A percentile compares a stretch with the other conserved stretches of the same genome.
Conservation (phyloP, 1,284 basidiomycete genomes). For the Cystobasidium slooffiae region DNA sequence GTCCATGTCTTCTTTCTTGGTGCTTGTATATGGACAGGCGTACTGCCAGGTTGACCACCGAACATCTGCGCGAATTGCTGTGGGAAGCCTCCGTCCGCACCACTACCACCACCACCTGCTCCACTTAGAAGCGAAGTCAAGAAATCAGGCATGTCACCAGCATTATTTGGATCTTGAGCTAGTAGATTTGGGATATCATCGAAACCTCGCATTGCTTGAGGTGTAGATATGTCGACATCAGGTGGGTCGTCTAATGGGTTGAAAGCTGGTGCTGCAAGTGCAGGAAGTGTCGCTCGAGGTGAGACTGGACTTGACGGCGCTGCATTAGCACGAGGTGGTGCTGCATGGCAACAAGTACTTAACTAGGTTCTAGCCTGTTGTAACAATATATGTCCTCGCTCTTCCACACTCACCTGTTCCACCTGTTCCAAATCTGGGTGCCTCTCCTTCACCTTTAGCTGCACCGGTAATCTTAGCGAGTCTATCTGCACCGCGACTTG, state of each 20-base stretch:
- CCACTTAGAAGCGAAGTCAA: constrained; percentile 49
- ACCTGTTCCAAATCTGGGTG: constrained; percentile 20
- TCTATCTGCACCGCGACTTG: constrained; percentile 51
- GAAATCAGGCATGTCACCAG: constrained; percentile 47
- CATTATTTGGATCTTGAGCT: neutral
- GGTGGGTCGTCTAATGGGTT: constrained; percentile 51
- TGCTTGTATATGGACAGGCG: constrained; percentile 44
- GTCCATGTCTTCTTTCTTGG: constrained; percentile 49
- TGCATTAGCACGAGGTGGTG: constrained; percentile 31
- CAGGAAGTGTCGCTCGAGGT: constrained; percentile 18
- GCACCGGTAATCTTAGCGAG: constrained; percentile 54
- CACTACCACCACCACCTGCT: constrained; percentile 33
- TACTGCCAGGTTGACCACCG: constrained; percentile 18
- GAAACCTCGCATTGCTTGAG: constrained; percentile 25
- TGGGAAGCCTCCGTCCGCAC: constrained; percentile 1
- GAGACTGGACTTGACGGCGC: constrained; percentile 10
- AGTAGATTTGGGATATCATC: constrained; percentile 26
- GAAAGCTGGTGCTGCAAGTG: constrained; percentile 44
- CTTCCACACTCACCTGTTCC: constrained; percentile 9
- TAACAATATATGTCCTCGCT: neutral
- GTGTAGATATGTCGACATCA: constrained; percentile 50
- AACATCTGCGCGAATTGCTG: constrained; percentile 42
- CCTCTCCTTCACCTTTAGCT: constrained; percentile 49
- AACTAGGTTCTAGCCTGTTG: constrained; percentile 27
- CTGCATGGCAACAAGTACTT: constrained; percentile 15